phyloP scores from a whole-genome alignment of 768 basidiomycete species.

The Filobasidium wieringae region DNA sequence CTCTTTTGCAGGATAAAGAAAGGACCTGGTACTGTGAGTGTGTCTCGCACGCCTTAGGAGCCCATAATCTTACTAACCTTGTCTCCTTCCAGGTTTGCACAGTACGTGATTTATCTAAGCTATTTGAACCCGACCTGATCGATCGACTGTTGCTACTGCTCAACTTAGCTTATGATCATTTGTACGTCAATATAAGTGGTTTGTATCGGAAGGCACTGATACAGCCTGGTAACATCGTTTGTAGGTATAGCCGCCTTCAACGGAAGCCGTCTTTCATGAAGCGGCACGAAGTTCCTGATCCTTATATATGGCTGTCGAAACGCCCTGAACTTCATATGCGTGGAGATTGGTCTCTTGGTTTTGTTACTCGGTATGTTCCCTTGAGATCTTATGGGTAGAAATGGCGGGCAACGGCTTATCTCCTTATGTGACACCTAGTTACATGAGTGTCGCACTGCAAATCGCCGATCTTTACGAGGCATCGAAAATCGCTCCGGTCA shows the following conservation, averaged over 20 bases:
- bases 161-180: background rate
- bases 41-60: background rate
- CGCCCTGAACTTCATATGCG: background rate
- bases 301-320: background rate
- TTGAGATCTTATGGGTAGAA: no score
- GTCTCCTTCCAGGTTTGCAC: background rate
- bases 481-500: background rate
- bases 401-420: no score
- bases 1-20: background rate
- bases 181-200: background rate
- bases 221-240: background rate
- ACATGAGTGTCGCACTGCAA: background rate
- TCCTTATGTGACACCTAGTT: no score
- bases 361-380: background rate
- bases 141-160: background rate
- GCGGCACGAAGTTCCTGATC: background rate
- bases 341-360: background rate
- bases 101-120: no score
- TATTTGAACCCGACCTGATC: background rate
- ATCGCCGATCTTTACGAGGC: background rate
- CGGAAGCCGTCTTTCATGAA: background rate
- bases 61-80: background rate
- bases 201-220: background rate
- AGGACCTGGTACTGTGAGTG: conserved; percentile 3
- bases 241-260: background rate